Conservation (phyloP, 202 grass and related monocot species). For the Musa balbisiana region DNA sequence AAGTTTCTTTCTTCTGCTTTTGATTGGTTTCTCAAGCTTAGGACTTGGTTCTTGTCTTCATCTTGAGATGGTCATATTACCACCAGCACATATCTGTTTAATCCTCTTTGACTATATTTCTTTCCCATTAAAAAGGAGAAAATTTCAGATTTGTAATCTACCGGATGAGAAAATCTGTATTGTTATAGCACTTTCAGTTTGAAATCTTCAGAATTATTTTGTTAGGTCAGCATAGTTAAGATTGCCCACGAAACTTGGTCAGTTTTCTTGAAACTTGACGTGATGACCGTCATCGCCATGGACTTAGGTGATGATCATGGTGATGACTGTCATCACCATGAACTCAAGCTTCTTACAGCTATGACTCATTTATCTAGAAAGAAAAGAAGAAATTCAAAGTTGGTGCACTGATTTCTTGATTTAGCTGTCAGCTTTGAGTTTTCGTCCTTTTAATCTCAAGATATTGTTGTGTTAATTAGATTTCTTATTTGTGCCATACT, state of each 20-base stretch:
- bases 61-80: neutral
- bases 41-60: neutral
- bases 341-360: neutral
- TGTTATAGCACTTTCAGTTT: neutral
- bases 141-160: neutral
- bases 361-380: neutral
- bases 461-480: neutral
- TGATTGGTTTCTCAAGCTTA: neutral
- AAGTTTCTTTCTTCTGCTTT: neutral
- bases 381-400: neutral
- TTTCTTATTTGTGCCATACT: neutral
- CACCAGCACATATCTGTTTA: neutral
- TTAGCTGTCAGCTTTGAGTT: neutral
- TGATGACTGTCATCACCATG: neutral
- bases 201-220: neutral
- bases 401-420: neutral
- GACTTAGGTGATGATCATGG: neutral
- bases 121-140: neutral
- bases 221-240: neutral
- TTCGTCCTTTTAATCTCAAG: neutral
- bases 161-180: neutral
- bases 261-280: neutral
- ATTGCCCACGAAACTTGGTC: neutral
- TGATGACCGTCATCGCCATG: neutral
- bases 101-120: neutral